A percentile compares a stretch with the other conserved stretches of the same genome.
These are phyloP conservation scores for Colletotrichum tofieldiae DNA, from an alignment of 2,329 filamentous ascomycete genomes.

Conservation along the genomic window DNA sequence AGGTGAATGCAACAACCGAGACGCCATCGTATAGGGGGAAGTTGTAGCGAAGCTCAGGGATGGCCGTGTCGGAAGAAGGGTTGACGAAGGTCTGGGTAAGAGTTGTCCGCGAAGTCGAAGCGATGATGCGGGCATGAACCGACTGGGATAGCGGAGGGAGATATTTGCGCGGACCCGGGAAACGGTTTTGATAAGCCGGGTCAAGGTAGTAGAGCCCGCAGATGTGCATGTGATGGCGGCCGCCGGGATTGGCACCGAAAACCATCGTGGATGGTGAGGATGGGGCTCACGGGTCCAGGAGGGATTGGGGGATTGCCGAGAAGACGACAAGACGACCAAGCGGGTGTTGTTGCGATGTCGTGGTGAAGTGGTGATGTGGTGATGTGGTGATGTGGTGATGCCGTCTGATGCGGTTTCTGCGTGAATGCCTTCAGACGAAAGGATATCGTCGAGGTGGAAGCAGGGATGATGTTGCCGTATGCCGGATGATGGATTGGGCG, in stretches of 20 bases:
- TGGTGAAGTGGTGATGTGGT: background rate
- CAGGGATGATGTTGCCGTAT: too few species aligned
- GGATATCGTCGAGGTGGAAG: background rate
- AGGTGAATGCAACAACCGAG: conserved; percentile 78
- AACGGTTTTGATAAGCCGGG: background rate
- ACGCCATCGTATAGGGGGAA: conserved; percentile 84
- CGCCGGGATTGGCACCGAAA: background rate
- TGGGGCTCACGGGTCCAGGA: background rate
- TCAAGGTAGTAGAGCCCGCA: conserved; percentile 57
- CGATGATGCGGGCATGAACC: conserved; percentile 73
- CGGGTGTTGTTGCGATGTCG: background rate
- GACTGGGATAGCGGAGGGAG: conserved; percentile 73
- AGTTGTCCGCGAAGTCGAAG: conserved; percentile 64
- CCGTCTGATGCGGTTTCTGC: background rate
- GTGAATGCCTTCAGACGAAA: background rate
- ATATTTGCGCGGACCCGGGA: conserved; percentile 54
- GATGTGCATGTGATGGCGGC: conserved; percentile 24
- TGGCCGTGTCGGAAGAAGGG: conserved; percentile 53
- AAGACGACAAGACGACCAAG: background rate
- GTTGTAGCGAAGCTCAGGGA: conserved; percentile 71
- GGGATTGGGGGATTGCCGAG: background rate
- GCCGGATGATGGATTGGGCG: background rate
- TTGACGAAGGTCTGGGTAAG: conserved; percentile 75
- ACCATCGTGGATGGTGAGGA: background rate
- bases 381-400: background rate